Conservation (phyloP, 768 basidiomycete species). For the Boletus tylopilopsis region DNA sequence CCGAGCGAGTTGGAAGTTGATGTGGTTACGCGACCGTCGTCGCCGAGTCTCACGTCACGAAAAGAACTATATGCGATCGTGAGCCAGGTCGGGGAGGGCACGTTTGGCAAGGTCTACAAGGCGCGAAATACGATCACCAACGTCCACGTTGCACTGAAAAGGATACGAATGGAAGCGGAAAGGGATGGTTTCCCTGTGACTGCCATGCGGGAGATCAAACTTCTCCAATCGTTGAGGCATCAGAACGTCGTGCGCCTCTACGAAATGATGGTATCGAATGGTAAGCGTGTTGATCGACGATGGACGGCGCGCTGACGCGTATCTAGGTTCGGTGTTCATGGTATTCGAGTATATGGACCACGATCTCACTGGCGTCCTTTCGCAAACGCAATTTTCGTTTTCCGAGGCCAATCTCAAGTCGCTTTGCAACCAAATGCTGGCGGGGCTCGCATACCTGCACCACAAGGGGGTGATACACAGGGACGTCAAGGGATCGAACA, state of each 20-base stretch:
- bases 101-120: constrained; percentile 98
- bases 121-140: constrained; percentile 81
- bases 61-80: constrained; percentile 80
- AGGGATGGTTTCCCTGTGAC: constrained; percentile 98
- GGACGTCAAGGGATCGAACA: constrained; percentile 99
- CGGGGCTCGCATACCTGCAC: constrained; percentile 92
- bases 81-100: constrained; percentile 95
- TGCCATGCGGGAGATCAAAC: constrained; percentile 97
- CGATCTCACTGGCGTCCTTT: constrained; percentile 91
- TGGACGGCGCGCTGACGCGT: constrained; percentile 5
- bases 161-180: constrained; percentile 97
- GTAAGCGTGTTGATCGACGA: constrained; percentile 39
- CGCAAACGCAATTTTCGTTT: constrained; percentile 86
- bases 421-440: constrained; percentile 92
- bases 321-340: constrained; percentile 91
- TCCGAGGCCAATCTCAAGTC: constrained; percentile 90
- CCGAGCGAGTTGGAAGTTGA: constrained; percentile 24
- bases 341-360: constrained; percentile 99
- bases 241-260: constrained; percentile 84
- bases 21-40: constrained; percentile 24
- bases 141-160: constrained; percentile 83
- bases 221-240: constrained; percentile 88
- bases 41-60: constrained; percentile 26
- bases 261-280: constrained; percentile 99
- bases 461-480: constrained; percentile 95